phyloP scores from a whole-genome alignment of 2,329 filamentous ascomycete genomes.

The Cladophialophora immunda region DNA sequence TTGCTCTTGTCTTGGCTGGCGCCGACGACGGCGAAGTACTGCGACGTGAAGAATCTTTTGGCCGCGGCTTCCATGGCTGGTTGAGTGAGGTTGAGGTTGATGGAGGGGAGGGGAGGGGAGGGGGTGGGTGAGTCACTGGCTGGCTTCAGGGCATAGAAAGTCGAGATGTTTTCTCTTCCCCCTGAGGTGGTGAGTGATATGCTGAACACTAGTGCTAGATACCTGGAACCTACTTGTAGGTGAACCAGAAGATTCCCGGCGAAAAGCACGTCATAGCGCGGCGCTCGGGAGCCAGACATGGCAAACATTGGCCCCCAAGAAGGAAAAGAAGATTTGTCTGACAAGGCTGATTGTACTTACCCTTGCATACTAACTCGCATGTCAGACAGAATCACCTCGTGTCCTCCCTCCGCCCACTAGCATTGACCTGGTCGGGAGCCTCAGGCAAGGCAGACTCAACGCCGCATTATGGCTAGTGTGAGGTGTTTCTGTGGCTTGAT shows the following conservation, averaged over 20 bases:
- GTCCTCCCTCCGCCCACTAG: background rate
- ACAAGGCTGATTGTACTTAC: background rate
- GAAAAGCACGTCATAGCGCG: constrained; percentile 1
- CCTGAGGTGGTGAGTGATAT: background rate
- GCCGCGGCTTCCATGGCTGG: constrained; percentile 72
- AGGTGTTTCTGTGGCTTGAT: constrained; percentile 16
- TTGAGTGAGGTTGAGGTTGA: background rate
- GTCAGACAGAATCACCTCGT: constrained; percentile 1
- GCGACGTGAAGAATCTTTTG: constrained; percentile 79
- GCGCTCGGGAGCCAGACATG: background rate
- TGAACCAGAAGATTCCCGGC: background rate
- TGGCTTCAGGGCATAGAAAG: background rate
- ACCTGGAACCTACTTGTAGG: too few species aligned
- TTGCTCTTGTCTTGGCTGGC: constrained; percentile 85
- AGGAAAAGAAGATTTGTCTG: background rate
- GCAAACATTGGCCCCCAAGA: background rate
- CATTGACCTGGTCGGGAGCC: background rate
- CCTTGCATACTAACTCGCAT: background rate
- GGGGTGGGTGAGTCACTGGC: too few species aligned
- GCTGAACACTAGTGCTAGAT: too few species aligned
- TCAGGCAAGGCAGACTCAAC: constrained; percentile 30
- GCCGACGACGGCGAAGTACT: constrained; percentile 86
- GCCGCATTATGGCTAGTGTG: constrained; percentile 17
- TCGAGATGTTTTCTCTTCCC: background rate
- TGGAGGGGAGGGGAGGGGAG: background rate